Base-by-base conservation (phyloP, 2,329 filamentous ascomycete species). In the Colletotrichum eremochloae region DNA sequence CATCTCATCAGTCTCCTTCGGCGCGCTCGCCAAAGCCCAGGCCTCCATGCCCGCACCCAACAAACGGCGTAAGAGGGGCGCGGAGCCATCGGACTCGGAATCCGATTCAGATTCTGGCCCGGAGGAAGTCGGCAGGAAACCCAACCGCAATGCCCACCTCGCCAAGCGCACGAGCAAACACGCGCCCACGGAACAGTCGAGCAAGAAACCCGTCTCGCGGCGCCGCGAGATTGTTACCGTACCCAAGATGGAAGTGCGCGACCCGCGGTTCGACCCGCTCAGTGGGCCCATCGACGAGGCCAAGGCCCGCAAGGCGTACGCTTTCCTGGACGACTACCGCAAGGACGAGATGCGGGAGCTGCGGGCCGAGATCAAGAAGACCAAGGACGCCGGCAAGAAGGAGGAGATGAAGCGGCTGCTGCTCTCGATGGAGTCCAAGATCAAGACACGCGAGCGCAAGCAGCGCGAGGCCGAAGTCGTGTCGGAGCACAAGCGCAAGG, bases 21-120 rank as follows among this genome's bases (percentile, higher is more conserved):
- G 95, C 74, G 93, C 94, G n/a, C 86, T 98, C 52, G 94, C 94
- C 75, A 94, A 94, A 85, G 95, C 95, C 1, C 94, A 97, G 84
- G 91, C 91, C 50, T 88, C 90, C 0, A 82, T 97, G 42, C 84
- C 79, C 44, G 76, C 78, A 61, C 67, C 77, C 67, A 76, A 82
- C 69, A 76, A 82, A 82, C 75, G 76, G 63, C 74, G 75, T 70
- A 78, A 76, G 68, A 75, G 76, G 70, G 74, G 79, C 58, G 74
- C 78, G 12, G 72, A 60, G 81, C 57, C 75, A 18, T 75, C 75
- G 53, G 75, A 78, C 20, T 71, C 76, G 53, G 77, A 79, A 66
- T 78, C 78, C 29, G 78, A 71, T 29, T 68, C 70, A 3, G 73
- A 70, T 15, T 73, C 67, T 42, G 73, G 65, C 61, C 78, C 76